Evolutionary conservation across 495 filamentous ascomycete species (phyloP), one percentile per base, ranked within the genome.

Genomic region (Neurospora sp.): DNA sequence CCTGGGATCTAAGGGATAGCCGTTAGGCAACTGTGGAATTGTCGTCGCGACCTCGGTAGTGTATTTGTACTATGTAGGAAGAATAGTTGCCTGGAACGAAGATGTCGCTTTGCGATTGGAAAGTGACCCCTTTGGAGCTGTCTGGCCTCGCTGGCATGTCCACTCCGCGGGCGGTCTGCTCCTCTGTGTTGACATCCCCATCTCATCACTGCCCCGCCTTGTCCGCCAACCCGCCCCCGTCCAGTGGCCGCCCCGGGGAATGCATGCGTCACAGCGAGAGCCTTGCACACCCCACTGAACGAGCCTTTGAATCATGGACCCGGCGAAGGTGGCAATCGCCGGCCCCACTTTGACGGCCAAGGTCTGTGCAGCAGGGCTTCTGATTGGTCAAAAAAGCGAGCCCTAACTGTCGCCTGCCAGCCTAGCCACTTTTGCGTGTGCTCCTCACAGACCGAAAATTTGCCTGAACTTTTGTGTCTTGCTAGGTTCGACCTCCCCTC

Each of bases 371-470:
- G 10, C 7, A 3, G 8, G 20, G 12, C 14, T n/a, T 71, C 41
- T 80, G 70, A 81, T 81, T 81, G 78, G 79, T 71, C 72, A 66
- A 14, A 9, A 14, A 37, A 71, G 8, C 77, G 76, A 81, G 77
- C 79, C 79, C 79, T 81, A 79, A 80, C 78, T 41, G 72, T 27
- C 72, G 74, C 71, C 40, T 72, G 69, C 39, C 42, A 73, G 77
- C 69, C 75, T 75, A 76, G 74, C 74, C 70, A 82, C 75, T 76
- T 78, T 76, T 76, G 76, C 72, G 74, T 74, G 77, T 74, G 77
- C 76, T 76, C 73, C 76, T 78, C 80, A 80, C 80, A 80, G 76
- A 80, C 74, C 78, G 70, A 80, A 80, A 82, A 76, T 80, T 81
- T 80, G 76, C 74, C 70, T 76, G 76, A 80, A 77, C 72, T 79